Base-by-base conservation (phyloP, 2,329 filamentous ascomycete genomes). In the Apiospora aurea region DNA sequence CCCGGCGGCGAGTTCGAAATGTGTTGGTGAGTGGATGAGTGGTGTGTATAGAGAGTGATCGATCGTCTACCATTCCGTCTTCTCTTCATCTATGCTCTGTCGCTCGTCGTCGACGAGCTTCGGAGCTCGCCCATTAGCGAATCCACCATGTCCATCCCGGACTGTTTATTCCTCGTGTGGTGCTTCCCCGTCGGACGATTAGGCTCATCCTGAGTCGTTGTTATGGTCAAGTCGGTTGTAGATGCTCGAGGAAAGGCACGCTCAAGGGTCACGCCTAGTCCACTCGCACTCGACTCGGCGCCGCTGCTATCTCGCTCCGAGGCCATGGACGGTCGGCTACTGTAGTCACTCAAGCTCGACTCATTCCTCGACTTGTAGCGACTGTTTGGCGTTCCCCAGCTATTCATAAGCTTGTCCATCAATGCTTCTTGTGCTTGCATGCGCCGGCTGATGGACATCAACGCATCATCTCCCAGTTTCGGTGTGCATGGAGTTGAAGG, bases 321-420 rank as follows among this genome's bases (percentile, higher is more conserved):
- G 10, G 29, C 34, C 34, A 41, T 64, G 8, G 57, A 64, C 11
- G 57, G 57, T 14, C 57, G 57, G 10, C 34, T 64, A 13, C 57
- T 64, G 57, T 64, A 64, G 41, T 64, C 57, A 29, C 57, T 41
- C 34, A 64, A 18, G 18, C 57, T 64, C 10, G 57, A 64, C 57
- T 64, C 57, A 21, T 64, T 64, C 57, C 57, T 64, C 34, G 34
- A n/a, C 57, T 64, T 64, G 57, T 64, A 64, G 16, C 57, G 29
- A 14, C 21, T 64, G 57, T 34, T 53, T 18, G 69, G 69, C 18
- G 70, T 49, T 49, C 69, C 71, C 71, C 71, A 72, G 26, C 51
- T 44, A n/a, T 44, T 64, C 71, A 72, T 72, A 8, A 72, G 66
- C 18, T 49, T 49, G 34, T 69, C 71, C 71, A 72, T 72, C 43